Conservation (phyloP, 352 stramenopile genomes). For the Blastocystis sp. region DNA sequence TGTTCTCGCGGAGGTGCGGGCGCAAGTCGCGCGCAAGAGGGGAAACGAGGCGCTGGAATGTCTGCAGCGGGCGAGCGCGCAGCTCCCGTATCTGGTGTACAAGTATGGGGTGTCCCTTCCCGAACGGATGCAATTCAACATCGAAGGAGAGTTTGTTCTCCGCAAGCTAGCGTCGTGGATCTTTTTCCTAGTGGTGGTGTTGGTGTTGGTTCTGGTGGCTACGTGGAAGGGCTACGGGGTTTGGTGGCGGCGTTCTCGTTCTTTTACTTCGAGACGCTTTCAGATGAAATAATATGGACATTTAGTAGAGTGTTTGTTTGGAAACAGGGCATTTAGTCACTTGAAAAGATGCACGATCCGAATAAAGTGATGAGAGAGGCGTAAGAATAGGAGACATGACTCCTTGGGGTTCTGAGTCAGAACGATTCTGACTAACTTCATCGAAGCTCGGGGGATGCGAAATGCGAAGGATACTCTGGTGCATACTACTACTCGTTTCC, state of each 20-base stretch:
- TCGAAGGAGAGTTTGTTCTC: not conserved
- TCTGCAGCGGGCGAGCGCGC: no score
- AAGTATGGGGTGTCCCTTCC: no score
- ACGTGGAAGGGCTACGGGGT: not conserved
- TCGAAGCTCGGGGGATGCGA: not conserved
- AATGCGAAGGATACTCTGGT: not conserved
- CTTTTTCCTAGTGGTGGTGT: not conserved
- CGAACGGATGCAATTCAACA: no score
- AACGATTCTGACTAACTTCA: not conserved
- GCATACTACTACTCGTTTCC: not conserved
- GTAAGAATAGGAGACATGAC: no score
- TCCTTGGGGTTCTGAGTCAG: no score
- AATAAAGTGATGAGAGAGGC: not conserved
- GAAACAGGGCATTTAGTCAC: not conserved
- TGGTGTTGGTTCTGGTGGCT: not conserved
- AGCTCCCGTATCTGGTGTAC: no score
- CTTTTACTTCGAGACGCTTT: no score
- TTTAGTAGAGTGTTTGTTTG: constrained; percentile 24
- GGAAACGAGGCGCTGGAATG: no score
- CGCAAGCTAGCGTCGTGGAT: not conserved
- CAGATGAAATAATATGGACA: not conserved
- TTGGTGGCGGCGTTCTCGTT: not conserved
- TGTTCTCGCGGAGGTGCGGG: not conserved
- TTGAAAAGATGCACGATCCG: not conserved
- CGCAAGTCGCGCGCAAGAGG: not conserved